Percentiles rank a stretch among this genome's conserved stretches.
These are phyloP conservation scores for Cercospora berteroae DNA, from an alignment of 2,329 filamentous ascomycete genomes.

Conservation along the genomic window DNA sequence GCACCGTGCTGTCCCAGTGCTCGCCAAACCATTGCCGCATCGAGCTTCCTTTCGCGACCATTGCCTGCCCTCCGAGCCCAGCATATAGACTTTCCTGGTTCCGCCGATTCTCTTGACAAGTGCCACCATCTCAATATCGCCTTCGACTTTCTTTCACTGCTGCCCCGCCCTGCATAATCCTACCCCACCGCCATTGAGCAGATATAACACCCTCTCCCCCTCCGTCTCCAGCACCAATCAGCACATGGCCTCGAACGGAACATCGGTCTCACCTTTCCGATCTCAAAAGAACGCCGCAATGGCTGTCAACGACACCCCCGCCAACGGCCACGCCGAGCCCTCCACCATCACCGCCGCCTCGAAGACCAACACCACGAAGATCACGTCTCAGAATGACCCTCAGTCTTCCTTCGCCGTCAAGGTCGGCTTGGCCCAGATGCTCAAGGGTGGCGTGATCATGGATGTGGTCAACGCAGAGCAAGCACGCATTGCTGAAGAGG, in stretches of 20 bases:
- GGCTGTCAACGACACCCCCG: conserved; percentile 18
- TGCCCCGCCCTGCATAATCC: conserved; percentile 5
- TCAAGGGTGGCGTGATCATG: conserved; percentile 99
- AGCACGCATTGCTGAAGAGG: conserved; percentile 94
- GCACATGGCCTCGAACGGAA: conserved; percentile 23
- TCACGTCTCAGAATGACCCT: conserved; percentile 23
- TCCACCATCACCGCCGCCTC: conserved; percentile 20
- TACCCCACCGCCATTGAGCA: background rate
- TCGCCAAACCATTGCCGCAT: background rate
- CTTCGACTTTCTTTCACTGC: background rate
- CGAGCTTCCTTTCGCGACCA: background rate
- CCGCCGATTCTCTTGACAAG: conserved; percentile 1
- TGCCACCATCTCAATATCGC: background rate
- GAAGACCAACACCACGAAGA: conserved; percentile 24
- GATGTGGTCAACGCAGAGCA: conserved; percentile 91
- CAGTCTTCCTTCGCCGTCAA: conserved; percentile 77
- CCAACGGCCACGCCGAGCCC: conserved; percentile 24
- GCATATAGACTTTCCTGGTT: conserved; percentile 13
- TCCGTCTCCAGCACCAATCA: background rate
- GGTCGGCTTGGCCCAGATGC: conserved; percentile 92
- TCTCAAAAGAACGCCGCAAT: conserved; percentile 19
- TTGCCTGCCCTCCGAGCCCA: background rate
- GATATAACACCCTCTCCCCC: background rate
- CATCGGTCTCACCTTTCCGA: conserved; percentile 21
- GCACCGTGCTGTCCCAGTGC: background rate